Base-by-base conservation (phyloP, 306 rosid species). In the Lupinus albus region DNA sequence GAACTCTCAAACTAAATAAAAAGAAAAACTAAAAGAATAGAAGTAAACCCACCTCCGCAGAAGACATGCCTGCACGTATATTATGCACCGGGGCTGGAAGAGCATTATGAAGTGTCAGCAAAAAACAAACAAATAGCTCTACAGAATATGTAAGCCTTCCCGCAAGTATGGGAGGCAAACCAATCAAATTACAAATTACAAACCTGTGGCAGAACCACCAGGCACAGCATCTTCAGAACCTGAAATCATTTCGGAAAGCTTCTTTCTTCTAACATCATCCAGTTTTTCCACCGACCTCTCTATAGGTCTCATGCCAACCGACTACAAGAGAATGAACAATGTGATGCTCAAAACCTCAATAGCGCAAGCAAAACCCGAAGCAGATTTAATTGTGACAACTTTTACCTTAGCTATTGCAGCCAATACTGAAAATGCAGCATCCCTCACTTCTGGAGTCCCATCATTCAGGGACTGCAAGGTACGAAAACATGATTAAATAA, bases 381-480 rank as follows among this genome's bases (percentile, higher is more conserved):
- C 20, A 73, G 50, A 65, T 69, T 54, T 33, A 35, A 18, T 13
- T 54, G 70, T 32, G 41, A 13, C 46, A 67, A 75, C 11, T 46
- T 54, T 41, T 78, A 91, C 99, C 97, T 94, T 94, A n/a, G 97
- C 99, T 78, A 88, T 77, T 66, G 91, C 97, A 8, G 97, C 87
- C 79, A 94, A 75, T 67, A 84, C 94, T 54, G 91, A 91, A 88
- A 94, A 94, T 57, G 99, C 88, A 18, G 99, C 97, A 78, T 94
- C 99, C 84, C 99, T 88, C 77, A 94, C 99, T 0, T 94, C 99
- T 11, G 97, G 99, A 59, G 97, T 94, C 58, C 96, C 91, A 56
- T 94, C 99, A 64, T 94, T 88, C 61, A 91, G 88, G 70, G 91
- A 74, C 99, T 94, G 76, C 72, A 83, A 72, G 20, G 67, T 57